Evolutionary conservation across 345 rosid species (phyloP).

Genomic region (Acer saccharum): DNA sequence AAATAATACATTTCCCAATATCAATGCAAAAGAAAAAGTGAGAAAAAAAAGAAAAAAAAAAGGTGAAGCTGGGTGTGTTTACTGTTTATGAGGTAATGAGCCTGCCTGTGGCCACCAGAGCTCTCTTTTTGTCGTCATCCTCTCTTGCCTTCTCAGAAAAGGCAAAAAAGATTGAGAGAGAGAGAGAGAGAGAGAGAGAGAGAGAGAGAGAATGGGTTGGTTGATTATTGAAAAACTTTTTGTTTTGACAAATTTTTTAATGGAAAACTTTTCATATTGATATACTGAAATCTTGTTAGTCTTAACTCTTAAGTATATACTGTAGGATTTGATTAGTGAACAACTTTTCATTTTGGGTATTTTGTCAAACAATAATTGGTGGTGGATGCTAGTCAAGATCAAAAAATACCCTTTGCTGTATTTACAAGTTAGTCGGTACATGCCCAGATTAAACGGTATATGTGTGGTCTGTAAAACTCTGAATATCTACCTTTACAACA

Average conservation of each 20-base stretch:
- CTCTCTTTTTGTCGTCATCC: slow-evolving; percentile 37
- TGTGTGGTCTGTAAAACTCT: too few species aligned
- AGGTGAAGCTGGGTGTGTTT: background rate
- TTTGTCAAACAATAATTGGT: slow-evolving; percentile 1
- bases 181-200: background rate
- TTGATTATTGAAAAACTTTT: slow-evolving; percentile 18
- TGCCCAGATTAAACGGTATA: too few species aligned
- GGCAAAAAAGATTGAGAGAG: slow-evolving; percentile 5
- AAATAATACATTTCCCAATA: slow-evolving; percentile 26
- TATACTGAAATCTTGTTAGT: slow-evolving; percentile 26
- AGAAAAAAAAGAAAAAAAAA: background rate
- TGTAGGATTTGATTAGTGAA: background rate
- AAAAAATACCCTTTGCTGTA: background rate
- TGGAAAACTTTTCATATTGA: slow-evolving; percentile 24
- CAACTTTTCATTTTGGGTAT: background rate
- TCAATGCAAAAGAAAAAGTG: slow-evolving; percentile 29
- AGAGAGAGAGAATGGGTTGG: slow-evolving; percentile 3
- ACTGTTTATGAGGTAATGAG: too few species aligned
- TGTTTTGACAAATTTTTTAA: slow-evolving; percentile 15
- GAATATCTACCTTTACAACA: too few species aligned
- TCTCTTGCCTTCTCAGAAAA: slow-evolving; percentile 15
- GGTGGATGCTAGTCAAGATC: background rate
- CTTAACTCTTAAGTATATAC: background rate
- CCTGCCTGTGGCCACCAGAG: background rate
- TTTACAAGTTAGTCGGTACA: too few species aligned